Evolutionary conservation across 768 basidiomycete species (phyloP), one percentile per base, ranked within the genome.

Genomic region (Porpolomopsis calyptriformis): DNA sequence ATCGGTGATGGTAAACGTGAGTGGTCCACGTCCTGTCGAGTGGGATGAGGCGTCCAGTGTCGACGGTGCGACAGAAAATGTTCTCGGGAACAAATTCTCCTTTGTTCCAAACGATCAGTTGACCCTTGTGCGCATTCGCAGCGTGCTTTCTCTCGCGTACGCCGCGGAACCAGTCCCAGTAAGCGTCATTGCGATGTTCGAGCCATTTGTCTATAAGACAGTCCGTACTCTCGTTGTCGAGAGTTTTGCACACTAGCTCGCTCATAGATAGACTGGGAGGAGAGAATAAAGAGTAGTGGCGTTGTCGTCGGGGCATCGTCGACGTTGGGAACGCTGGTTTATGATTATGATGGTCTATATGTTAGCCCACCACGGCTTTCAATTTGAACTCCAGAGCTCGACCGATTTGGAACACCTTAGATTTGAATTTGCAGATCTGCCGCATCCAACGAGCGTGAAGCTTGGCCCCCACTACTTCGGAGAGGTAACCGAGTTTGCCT

Each of bases 131-230:
- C 23, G 68, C 64, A 19, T 69, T 35, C 19, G 63, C 73, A 25
- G 71, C 71, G 51, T 82, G 76, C 54, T 73, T 79, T 45, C 80
- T 72, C 55, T 83, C 80, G 43, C 83, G 70, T 9, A 83, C 73
- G 47, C 74, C 76, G 51, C 70, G 70, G 54, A 86, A 86, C 84
- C 84, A 86, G 45, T 84, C 81, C 60, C 76, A 75, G 58, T 85
- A 85, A 38, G 77, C 73, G 65, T 84, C 80, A 36, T 67, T 68
- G 55, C 76, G 75, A 57, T 85, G 81, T 57, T 85, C 82, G 37
- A 86, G 79, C 84, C 84, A 86, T 60, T 80, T 82, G 70, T 86
- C 82, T 64, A 86, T 85, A 54, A 86, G 77, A 66, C 77, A 71
- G 65, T 84, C 81, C 1, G 83, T 84, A 14, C 78, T 72, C 53